These are phyloP conservation scores for Quercus wislizeni DNA, from an alignment of 306 rosid species.

Conservation along the genomic window DNA sequence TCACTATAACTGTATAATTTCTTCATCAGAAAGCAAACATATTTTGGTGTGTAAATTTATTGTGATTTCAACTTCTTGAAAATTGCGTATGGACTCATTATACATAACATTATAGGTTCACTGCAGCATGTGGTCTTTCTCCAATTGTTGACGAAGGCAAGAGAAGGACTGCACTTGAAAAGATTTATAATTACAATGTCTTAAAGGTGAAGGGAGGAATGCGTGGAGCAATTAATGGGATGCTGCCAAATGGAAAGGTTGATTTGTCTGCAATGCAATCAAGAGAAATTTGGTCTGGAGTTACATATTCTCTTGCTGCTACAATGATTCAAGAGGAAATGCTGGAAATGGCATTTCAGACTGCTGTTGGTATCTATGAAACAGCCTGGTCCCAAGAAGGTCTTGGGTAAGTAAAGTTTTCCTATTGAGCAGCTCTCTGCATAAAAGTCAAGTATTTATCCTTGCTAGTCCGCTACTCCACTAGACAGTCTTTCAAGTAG, in stretches of 20 bases:
- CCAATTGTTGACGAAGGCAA: constrained; percentile 75
- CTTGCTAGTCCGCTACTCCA: not conserved
- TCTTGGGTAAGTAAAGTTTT: constrained; percentile 60
- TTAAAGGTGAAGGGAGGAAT: constrained; percentile 72
- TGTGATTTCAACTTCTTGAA: not conserved
- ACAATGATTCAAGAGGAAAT: constrained; percentile 85
- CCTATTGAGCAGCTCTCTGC: not conserved
- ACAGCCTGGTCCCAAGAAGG: constrained; percentile 83
- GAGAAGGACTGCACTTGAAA: constrained; percentile 62
- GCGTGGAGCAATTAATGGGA: constrained; percentile 90
- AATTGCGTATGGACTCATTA: not conserved
- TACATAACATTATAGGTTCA: constrained; percentile 51
- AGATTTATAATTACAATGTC: constrained; percentile 68
- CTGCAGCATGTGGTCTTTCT: constrained; percentile 80
- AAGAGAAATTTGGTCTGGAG: constrained; percentile 97
- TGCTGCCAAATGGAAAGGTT: constrained; percentile 86
- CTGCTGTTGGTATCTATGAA: constrained; percentile 73
- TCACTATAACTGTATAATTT: not conserved
- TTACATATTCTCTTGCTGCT: constrained; percentile 89
- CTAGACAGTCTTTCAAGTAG: not conserved
- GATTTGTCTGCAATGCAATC: constrained; percentile 81
- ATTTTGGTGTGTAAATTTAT: not conserved
- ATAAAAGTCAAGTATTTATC: not conserved
- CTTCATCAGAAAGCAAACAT: not conserved
- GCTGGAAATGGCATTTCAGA: constrained; percentile 76